phyloP scores from a whole-genome alignment of 495 filamentous ascomycete genomes.

The Xylaria longipes region DNA sequence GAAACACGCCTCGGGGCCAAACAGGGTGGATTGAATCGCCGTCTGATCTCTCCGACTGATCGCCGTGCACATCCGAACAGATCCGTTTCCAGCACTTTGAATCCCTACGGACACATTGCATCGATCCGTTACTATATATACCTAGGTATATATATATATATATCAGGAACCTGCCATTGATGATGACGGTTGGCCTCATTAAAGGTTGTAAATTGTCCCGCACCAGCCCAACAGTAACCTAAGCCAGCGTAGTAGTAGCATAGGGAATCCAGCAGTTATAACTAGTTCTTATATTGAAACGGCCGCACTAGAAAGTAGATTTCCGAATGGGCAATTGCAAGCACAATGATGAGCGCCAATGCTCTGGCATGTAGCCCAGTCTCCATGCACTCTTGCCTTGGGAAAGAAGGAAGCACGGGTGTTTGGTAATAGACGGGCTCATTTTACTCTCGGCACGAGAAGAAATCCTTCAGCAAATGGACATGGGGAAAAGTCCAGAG shows the following conservation, averaged over 20 bases:
- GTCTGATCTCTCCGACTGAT: conserved; percentile 17
- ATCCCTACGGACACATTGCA: not conserved
- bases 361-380: conserved; percentile 69
- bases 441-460: conserved; percentile 88
- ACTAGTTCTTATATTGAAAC: not conserved
- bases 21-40: conserved; percentile 10
- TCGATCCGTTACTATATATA: not conserved
- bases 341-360: conserved; percentile 10
- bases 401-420: conserved; percentile 64
- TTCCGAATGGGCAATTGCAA: not conserved
- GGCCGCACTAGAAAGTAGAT: not conserved
- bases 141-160: no score
- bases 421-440: conserved; percentile 91
- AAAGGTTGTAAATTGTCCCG: not conserved
- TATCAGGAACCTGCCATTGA: not conserved
- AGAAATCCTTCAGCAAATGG: conserved; percentile 93
- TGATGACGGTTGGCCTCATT: not conserved
- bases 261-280: not conserved
- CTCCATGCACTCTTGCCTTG: conserved; percentile 86
- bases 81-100: conserved; percentile 3
- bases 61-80: conserved; percentile 9
- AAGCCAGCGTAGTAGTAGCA: not conserved
- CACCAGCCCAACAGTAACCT: not conserved
- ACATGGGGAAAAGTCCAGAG: conserved; percentile 74
- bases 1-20: conserved; percentile 14